A percentile compares a stretch with the other conserved stretches of the same genome.
Conservation (phyloP, 768 basidiomycete genomes). For the Collybia sp. region DNA sequence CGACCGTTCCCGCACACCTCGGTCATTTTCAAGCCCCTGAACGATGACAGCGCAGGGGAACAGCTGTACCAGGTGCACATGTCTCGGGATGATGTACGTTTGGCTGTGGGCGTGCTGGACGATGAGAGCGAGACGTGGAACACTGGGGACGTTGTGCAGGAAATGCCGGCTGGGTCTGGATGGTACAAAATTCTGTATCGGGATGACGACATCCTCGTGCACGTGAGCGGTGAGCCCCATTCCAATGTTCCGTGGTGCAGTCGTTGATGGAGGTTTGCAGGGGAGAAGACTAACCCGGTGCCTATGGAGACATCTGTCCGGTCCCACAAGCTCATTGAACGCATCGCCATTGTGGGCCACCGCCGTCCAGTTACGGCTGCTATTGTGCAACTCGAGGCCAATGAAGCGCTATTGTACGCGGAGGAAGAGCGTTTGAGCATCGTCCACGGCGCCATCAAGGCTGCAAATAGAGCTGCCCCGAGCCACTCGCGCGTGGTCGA, state of each 20-base stretch:
- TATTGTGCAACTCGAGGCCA: constrained; percentile 5
- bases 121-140: constrained; percentile 7
- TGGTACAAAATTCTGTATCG: constrained; percentile 9
- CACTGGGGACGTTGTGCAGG: constrained; percentile 9
- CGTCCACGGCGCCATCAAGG: background rate
- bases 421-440: constrained; percentile 5
- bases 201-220: constrained; percentile 10
- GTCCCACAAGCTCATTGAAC: constrained; percentile 4
- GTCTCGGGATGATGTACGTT: constrained; percentile 1
- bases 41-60: background rate
- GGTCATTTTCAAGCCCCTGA: constrained; percentile 7
- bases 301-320: constrained; percentile 6
- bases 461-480: background rate
- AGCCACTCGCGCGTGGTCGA: constrained; percentile 7
- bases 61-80: constrained; percentile 1
- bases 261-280: background rate
- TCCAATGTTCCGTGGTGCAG: background rate
- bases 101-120: constrained; percentile 2
- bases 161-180: constrained; percentile 6
- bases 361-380: constrained; percentile 8
- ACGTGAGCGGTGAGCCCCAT: constrained; percentile 8
- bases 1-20: constrained; percentile 8
- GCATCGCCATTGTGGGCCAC: constrained; percentile 6
- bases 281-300: constrained; percentile 11
- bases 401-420: constrained; percentile 1